Percentiles rank a stretch among this genome's conserved stretches.
Evolutionary conservation across 225 moss, liverwort and hornwort genomes (phyloP).

Genomic region (Ulota crispa): DNA sequence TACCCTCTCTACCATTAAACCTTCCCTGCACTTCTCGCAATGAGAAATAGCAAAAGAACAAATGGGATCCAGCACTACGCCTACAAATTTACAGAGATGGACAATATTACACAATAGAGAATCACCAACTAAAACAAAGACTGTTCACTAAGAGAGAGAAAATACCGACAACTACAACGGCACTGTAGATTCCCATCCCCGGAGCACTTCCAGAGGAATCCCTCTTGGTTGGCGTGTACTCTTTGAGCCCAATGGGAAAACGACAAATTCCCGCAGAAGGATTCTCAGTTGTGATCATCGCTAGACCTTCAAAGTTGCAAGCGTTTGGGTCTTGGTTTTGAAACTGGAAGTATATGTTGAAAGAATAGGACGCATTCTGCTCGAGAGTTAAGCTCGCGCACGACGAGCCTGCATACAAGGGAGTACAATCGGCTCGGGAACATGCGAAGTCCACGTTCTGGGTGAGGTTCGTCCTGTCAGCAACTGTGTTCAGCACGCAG

Average conservation of each 20-base stretch:
- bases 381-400: slow-evolving; percentile 31
- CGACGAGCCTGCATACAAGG: slow-evolving; percentile 34
- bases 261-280: slow-evolving; percentile 40
- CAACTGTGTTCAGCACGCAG: slow-evolving; percentile 37
- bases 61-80: slow-evolving; percentile 17
- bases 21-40: slow-evolving; percentile 14
- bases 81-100: slow-evolving; percentile 39
- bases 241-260: slow-evolving; percentile 42
- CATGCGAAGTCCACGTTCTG: slow-evolving; percentile 51
- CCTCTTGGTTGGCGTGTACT: background rate
- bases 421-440: slow-evolving; percentile 48
- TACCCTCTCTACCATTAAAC: background rate
- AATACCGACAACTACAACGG: background rate
- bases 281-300: slow-evolving; percentile 21
- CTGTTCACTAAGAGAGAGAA: background rate
- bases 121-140: slow-evolving; percentile 13
- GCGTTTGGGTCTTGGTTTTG: slow-evolving; percentile 53
- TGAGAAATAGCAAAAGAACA: slow-evolving; percentile 5
- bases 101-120: background rate
- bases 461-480: slow-evolving; percentile 40
- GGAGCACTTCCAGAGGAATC: slow-evolving; percentile 5
- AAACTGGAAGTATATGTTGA: slow-evolving; percentile 56
- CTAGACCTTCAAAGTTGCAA: slow-evolving; percentile 48
- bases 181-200: background rate
- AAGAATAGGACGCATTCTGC: slow-evolving; percentile 47